phyloP scores from a whole-genome alignment of 257 asterid species.

The Anisodus acutangulus region DNA sequence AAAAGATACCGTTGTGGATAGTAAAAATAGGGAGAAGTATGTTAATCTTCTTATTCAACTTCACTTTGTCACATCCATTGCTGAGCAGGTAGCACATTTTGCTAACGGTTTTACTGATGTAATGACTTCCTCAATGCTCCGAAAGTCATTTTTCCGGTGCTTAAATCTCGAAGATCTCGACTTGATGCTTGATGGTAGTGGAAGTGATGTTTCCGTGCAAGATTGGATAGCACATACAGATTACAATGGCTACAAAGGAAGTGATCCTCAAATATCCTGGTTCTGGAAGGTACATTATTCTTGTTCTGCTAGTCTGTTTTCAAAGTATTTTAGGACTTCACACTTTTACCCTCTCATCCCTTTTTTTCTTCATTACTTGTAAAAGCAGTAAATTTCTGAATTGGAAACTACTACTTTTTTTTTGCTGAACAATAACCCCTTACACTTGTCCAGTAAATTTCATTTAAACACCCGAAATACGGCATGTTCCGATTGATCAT shows the following conservation, averaged over 20 bases:
- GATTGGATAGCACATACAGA: constrained; percentile 68
- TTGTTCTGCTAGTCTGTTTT: constrained; percentile 36
- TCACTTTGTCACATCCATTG: too few relatives aligned
- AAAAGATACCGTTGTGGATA: constrained; percentile 53
- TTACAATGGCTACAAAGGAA: constrained; percentile 66
- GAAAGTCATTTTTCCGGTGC: constrained; percentile 22
- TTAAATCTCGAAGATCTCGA: constrained; percentile 62
- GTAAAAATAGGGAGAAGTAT: too few relatives aligned
- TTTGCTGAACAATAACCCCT: background rate
- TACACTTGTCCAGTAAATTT: background rate
- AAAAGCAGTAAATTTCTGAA: background rate
- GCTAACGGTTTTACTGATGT: too few relatives aligned
- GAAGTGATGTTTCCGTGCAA: constrained; percentile 57
- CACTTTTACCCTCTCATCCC: too few relatives aligned
- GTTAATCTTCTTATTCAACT: too few relatives aligned
- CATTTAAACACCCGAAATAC: background rate
- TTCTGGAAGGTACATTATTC: constrained; percentile 79
- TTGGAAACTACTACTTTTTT: too few relatives aligned
- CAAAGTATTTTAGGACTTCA: too few relatives aligned
- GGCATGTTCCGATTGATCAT: background rate
- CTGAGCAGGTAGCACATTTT: too few relatives aligned
- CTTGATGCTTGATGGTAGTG: constrained; percentile 76
- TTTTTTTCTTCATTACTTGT: too few relatives aligned
- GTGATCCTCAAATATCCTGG: constrained; percentile 43
- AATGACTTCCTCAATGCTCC: too few relatives aligned